Conservation (phyloP, 1,284 basidiomycete genomes). For the Pyrrhoderma noxium region DNA sequence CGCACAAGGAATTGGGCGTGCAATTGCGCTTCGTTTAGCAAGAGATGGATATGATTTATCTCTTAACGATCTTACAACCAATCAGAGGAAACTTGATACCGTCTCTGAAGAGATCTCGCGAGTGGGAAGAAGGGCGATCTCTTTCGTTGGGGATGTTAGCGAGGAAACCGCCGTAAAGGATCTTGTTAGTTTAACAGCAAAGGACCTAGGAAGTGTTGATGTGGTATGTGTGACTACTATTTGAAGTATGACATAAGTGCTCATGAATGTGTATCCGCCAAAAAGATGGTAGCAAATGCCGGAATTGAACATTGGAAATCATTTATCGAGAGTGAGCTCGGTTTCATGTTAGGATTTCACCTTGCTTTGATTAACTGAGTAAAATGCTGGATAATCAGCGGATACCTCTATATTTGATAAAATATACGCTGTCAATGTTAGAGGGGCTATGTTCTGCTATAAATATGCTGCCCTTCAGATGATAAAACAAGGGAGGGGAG, state of each 20-base stretch:
- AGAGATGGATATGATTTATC: constrained; percentile 19
- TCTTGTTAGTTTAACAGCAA: constrained; percentile 6
- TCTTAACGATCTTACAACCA: constrained; percentile 17
- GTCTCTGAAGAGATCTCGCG: constrained; percentile 4
- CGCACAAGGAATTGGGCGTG: constrained; percentile 23
- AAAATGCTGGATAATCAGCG: constrained; percentile 9
- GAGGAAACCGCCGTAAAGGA: constrained; percentile 7
- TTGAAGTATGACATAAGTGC: background rate
- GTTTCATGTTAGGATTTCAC: background rate
- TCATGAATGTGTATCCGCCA: too few species aligned
- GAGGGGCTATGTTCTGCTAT: constrained; percentile 18
- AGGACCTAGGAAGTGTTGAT: constrained; percentile 7
- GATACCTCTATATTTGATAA: constrained; percentile 11
- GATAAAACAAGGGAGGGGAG: constrained; percentile 18
- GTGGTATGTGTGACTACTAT: constrained; percentile 6
- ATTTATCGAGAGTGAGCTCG: constrained; percentile 1
- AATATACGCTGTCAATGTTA: constrained; percentile 17
- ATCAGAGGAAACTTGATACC: background rate
- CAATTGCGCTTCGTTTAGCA: constrained; percentile 18
- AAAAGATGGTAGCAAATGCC: constrained; percentile 21
- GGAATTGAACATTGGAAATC: constrained; percentile 9
- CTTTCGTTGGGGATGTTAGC: constrained; percentile 6
- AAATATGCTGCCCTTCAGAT: constrained; percentile 20
- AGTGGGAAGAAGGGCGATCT: constrained; percentile 6
- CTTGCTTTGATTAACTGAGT: background rate